Conservation (phyloP, 2,329 filamentous ascomycete genomes). For the Paraconiothyrium sp. region DNA sequence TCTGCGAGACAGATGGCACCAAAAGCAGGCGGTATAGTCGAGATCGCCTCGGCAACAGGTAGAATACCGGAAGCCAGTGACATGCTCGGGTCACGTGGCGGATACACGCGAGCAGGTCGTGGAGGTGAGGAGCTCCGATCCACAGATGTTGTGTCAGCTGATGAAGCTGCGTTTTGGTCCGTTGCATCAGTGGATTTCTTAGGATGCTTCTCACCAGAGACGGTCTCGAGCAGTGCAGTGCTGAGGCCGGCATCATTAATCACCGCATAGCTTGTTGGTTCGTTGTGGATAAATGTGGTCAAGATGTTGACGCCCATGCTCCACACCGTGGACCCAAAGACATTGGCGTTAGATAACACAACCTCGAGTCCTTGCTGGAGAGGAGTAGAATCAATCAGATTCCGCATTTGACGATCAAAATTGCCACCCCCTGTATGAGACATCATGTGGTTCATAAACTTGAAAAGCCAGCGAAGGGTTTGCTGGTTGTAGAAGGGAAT, state of each 20-base stretch:
- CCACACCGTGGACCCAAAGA: slow-evolving; percentile 95
- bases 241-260: slow-evolving; percentile 94
- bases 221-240: slow-evolving; percentile 82
- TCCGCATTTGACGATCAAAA: slow-evolving; percentile 88
- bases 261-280: slow-evolving; percentile 95
- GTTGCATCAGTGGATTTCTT: slow-evolving; percentile 12
- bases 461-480: slow-evolving; percentile 91
- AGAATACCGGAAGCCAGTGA: slow-evolving; percentile 75
- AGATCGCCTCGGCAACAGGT: slow-evolving; percentile 87
- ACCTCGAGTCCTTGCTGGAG: slow-evolving; percentile 80
- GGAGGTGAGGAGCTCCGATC: slow-evolving; percentile 25
- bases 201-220: slow-evolving; percentile 61
- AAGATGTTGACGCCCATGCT: slow-evolving; percentile 91
- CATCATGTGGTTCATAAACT: slow-evolving; percentile 97
- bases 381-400: slow-evolving; percentile 91
- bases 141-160: slow-evolving; percentile 24
- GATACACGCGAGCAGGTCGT: slow-evolving; percentile 29
- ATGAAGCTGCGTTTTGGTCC: slow-evolving; percentile 27
- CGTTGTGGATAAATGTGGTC: slow-evolving; percentile 97
- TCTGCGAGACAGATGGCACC: slow-evolving; percentile 94
- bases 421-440: slow-evolving; percentile 79
- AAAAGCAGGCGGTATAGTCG: slow-evolving; percentile 84
- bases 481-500: slow-evolving; percentile 95
- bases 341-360: slow-evolving; percentile 80
- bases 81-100: slow-evolving; percentile 35